Conservation (phyloP, 2,329 filamentous ascomycete genomes). For the Nannizzia gypsea region DNA sequence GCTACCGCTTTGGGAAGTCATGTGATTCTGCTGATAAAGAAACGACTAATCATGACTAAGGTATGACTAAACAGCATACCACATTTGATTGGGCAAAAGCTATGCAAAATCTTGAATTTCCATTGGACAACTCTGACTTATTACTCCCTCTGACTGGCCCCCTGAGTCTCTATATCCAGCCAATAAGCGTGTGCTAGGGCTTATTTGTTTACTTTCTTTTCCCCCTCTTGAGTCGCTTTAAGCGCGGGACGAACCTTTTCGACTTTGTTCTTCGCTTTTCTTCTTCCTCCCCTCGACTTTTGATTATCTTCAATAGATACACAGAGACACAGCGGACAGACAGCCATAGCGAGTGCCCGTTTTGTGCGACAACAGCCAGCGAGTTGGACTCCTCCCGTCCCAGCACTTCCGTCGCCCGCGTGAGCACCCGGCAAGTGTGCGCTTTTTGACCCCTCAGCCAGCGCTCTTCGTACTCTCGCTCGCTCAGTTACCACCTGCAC, state of each 20-base stretch:
- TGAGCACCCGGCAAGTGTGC: neutral
- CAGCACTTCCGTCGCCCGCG: neutral
- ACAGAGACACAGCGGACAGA: too few relatives aligned
- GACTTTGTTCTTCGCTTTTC: neutral
- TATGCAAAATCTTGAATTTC: too few relatives aligned
- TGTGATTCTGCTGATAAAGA: neutral
- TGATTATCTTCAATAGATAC: neutral
- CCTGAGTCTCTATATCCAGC: neutral
- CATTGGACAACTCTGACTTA: neutral
- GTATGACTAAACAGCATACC: too few relatives aligned
- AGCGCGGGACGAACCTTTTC: constrained; percentile 3
- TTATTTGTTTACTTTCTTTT: neutral
- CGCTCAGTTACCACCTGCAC: neutral
- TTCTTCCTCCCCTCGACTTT: neutral
- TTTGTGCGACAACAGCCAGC: neutral
- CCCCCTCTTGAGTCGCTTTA: neutral
- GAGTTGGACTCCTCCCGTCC: neutral
- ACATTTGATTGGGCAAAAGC: too few relatives aligned
- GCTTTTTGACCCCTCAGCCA: neutral
- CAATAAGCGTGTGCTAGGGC: neutral
- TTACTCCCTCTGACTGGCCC: neutral
- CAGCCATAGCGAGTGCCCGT: neutral
- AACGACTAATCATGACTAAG: neutral
- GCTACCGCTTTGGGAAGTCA: neutral
- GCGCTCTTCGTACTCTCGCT: too few relatives aligned